Evolutionary conservation across 805 yeast genomes (phyloP), one percentile per base, ranked within the genome.

Genomic region (Schwanniomyces yamadae): DNA sequence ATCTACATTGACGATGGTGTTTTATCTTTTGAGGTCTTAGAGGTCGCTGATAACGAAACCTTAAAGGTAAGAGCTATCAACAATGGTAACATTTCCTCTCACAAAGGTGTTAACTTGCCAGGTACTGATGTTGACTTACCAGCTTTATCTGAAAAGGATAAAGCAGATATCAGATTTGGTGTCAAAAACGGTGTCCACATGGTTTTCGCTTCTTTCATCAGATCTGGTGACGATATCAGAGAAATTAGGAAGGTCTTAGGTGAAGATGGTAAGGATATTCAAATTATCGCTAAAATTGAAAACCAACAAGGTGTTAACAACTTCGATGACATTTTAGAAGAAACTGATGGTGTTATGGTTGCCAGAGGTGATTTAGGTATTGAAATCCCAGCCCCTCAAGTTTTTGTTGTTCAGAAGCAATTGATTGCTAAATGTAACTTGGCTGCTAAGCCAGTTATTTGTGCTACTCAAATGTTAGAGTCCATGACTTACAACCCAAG

Each of bases 341-440:
- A 82, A 69, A 93, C 99, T 46, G 99, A 93, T 66, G 99, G 98
- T 77, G 96, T 93, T 61, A 93, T 93, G 99, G 98, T 93, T 66
- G 99, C 99, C 59, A 84, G 99, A 75, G 99, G 99, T 78, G 99
- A 93, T 70, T 79, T 93, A 59, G 99, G 99, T 79, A 93, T 93
- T 61, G 99, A 93, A 77, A 93, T 93, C 60, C 98, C 98, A 52
- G 98, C 99, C 50, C 91, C 97, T 49, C 95, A 90, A 75, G 99
- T 93, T 47, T 90, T 93, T 68, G 89, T 93, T 57, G 98, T 90
- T 55, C 99, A 93, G 77, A 93, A 93, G 80, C 96, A 90, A 77
- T 78, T 93, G 74, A 91, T 93, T 66, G 98, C 99, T 62, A 93
- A 93, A 77, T 93, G 96, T 79, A 95, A 93, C 83, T 75, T 91